Evolutionary conservation across 1,139 yeast species (phyloP), one percentile per base, ranked within the genome.

Genomic region (Blastobotrys capitulatus): DNA sequence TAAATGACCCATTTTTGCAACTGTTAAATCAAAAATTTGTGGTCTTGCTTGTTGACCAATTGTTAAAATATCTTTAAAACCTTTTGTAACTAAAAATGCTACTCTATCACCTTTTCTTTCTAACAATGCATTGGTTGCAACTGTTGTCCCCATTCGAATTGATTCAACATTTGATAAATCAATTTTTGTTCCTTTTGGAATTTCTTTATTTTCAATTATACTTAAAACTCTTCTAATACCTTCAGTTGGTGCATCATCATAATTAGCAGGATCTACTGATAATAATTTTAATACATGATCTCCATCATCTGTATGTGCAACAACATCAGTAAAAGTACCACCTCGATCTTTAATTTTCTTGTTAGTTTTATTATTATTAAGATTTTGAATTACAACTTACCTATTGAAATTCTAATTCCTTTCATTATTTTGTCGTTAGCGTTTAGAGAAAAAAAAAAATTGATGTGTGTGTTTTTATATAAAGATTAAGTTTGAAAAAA

Each of bases 271-370:
- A 63, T 90, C 96, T 7, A 85, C 96, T 1, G 96, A 87, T 27
- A 90, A 72, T 38, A 89, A 69, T 66, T 89, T 89, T 52, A 82
- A 74, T 6, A 83, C 81, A 49, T 74, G 76, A 47, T 71, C 73
- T 44, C 60, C 65, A 19, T 67, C 74, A 38, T 69, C 66, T 20
- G 73, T 74, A 38, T 68, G 72, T 53, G 63, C 82, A 76, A 54
- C 78, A 63, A 64, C 89, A 79, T 88, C 96, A 6, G 96, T 87
- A 69, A 88, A 88, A 0, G 96, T 89, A 48, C 97, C 96, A 55
- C 73, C 73, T 6, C 73, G 64, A 50, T 69, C 73, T 62, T 38
- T n/a, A n/a, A n/a, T n/a, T 15, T n/a, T 38, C 10, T n/a, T 1
- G 45, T 47, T 46, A 35, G 44, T 22, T 5, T 6, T 27, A 32